These are phyloP conservation scores for Phaeoacremonium minimum DNA, from an alignment of 2,329 filamentous ascomycete species.

Conservation along the genomic window DNA sequence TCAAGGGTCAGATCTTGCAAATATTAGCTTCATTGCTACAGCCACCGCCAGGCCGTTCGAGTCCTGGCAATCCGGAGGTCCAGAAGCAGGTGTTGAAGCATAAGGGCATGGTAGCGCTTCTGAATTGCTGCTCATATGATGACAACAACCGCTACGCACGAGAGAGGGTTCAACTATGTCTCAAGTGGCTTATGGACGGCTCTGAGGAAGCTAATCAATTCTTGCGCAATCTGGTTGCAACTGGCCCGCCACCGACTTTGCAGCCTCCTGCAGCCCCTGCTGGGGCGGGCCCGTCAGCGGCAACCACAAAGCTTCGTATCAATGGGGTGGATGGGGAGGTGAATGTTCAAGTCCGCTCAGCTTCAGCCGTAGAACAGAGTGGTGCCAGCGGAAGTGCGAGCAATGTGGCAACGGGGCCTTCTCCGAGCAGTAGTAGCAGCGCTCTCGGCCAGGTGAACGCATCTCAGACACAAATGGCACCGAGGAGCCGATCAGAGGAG, in stretches of 20 bases:
- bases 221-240: constrained; percentile 58
- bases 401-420: constrained; percentile 3
- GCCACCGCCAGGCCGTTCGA: constrained; percentile 62
- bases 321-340: constrained; percentile 55
- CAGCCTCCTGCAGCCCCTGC: constrained; percentile 15
- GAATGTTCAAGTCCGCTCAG: constrained; percentile 44
- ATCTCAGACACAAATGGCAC: constrained; percentile 12
- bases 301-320: constrained; percentile 41
- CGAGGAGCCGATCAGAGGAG: constrained; percentile 26
- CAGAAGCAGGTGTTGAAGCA: constrained; percentile 84
- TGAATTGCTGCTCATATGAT: constrained; percentile 88
- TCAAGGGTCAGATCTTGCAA: constrained; percentile 89
- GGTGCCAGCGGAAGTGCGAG: too few relatives aligned
- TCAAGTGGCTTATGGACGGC: constrained; percentile 78
- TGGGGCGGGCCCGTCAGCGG: constrained; percentile 15
- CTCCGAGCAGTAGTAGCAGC: constrained; percentile 3
- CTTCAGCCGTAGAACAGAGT: constrained; percentile 5
- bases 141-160: constrained; percentile 92
- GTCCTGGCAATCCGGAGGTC: constrained; percentile 66
- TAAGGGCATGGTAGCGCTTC: constrained; percentile 79
- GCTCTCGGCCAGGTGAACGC: background rate
- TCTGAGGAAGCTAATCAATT: constrained; percentile 70
- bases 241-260: constrained; percentile 33
- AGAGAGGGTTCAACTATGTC: constrained; percentile 81
- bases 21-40: constrained; percentile 87